A percentile compares a stretch with the other conserved stretches of the same genome.
phyloP scores from a whole-genome alignment of 331 rosid genomes.

The Phaseolus coccineus region DNA sequence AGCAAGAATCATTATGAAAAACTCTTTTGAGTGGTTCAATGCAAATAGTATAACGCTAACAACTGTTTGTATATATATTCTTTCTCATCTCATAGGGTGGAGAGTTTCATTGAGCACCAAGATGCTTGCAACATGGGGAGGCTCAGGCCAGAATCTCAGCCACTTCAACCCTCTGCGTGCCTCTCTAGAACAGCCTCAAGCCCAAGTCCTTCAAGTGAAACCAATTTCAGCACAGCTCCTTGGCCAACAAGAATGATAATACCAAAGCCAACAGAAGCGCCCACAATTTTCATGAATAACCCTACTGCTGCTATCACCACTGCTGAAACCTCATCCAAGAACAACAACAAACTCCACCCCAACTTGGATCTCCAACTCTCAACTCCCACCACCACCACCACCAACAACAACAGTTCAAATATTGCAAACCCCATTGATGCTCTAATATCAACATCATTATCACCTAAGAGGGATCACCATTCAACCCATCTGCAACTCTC shows the following conservation, averaged over 20 bases:
- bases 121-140: slow-evolving; percentile 94
- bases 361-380: slow-evolving; percentile 96
- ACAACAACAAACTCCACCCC: slow-evolving; percentile 46
- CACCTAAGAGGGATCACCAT: slow-evolving; percentile 37
- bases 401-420: slow-evolving; percentile 19
- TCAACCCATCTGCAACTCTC: slow-evolving; percentile 83
- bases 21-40: slow-evolving; percentile 27
- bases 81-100: slow-evolving; percentile 68
- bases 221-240: slow-evolving; percentile 71
- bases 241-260: slow-evolving; percentile 51
- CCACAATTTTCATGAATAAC: slow-evolving; percentile 48
- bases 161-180: slow-evolving; percentile 64
- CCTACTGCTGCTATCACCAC: slow-evolving; percentile 35
- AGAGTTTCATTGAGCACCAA: slow-evolving; percentile 98
- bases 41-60: background rate
- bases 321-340: slow-evolving; percentile 46
- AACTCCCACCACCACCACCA: slow-evolving; percentile 42
- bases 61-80: background rate
- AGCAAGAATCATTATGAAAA: slow-evolving; percentile 34
- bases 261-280: slow-evolving; percentile 50
- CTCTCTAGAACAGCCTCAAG: slow-evolving; percentile 94
- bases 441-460: slow-evolving; percentile 28
- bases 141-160: slow-evolving; percentile 65
- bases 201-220: slow-evolving; percentile 92
- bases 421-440: slow-evolving; percentile 37